Evolutionary conservation across 352 stramenopile species (phyloP).

Genomic region (Halophytophthora batemanensis): DNA sequence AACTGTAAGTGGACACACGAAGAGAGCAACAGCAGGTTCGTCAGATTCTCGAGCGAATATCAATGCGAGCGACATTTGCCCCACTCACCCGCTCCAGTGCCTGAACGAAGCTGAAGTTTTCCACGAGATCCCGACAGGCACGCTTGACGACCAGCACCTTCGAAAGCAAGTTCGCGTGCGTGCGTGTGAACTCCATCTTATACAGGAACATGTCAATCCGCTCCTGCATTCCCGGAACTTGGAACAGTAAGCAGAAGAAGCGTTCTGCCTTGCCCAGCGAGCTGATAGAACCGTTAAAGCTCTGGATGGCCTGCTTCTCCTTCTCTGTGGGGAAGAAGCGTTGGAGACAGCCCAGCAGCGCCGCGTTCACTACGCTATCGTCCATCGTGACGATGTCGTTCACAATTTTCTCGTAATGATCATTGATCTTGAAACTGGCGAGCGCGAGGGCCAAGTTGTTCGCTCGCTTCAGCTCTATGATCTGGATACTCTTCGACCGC

Average conservation of each 20-base stretch:
- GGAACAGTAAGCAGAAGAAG: conserved; percentile 67
- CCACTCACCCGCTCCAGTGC: conserved; percentile 38
- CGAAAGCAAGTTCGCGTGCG: conserved; percentile 33
- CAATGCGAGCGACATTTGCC: neutral
- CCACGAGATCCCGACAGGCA: conserved; percentile 58
- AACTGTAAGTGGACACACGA: conserved; percentile 25
- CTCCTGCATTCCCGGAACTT: conserved; percentile 50
- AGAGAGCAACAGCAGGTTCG: conserved; percentile 1
- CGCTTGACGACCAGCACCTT: conserved; percentile 60
- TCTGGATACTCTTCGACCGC: conserved; percentile 69
- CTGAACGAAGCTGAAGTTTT: conserved; percentile 66
- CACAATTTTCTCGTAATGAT: conserved; percentile 63
- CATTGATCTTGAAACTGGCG: conserved; percentile 74
- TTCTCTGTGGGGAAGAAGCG: conserved; percentile 74
- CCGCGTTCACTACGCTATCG: conserved; percentile 48
- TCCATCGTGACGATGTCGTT: conserved; percentile 59
- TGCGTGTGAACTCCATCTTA: conserved; percentile 64
- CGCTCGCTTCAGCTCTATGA: conserved; percentile 76
- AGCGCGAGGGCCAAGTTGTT: conserved; percentile 78
- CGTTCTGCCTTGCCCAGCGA: conserved; percentile 67
- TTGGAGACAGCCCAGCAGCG: conserved; percentile 67
- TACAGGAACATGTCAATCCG: conserved; percentile 77
- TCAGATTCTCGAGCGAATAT: too few species aligned
- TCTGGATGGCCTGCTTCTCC: conserved; percentile 42
- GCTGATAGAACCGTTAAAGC: conserved; percentile 39